These are phyloP conservation scores for Backusella morwellensis DNA, from an alignment of 192 early-diverging fungal genomes.

Conservation along the genomic window DNA sequence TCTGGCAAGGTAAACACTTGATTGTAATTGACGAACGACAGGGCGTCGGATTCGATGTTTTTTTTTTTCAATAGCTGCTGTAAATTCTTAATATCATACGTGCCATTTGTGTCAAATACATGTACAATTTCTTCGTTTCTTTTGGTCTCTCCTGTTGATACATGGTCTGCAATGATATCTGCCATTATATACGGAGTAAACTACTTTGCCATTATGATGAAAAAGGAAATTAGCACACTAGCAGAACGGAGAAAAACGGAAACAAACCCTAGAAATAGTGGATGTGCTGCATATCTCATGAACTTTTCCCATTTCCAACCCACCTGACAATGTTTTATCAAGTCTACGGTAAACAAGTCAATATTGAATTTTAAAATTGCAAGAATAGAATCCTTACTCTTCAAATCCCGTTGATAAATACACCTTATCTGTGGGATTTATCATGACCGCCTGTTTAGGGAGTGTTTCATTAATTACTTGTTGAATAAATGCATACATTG, in stretches of 20 bases:
- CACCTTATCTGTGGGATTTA: not conserved
- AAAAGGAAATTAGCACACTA: not conserved
- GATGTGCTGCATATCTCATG: not conserved
- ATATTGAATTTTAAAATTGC: no score
- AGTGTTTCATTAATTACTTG: constrained; percentile 5
- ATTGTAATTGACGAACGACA: not conserved
- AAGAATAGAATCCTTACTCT: not conserved
- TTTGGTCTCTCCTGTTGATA: not conserved
- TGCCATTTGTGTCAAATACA: not conserved
- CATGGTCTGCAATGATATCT: not conserved
- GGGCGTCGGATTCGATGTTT: not conserved
- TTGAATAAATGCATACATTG: not conserved
- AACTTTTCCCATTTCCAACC: not conserved
- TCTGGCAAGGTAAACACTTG: not conserved
- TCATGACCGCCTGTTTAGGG: not conserved
- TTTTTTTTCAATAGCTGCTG: not conserved
- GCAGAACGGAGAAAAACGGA: not conserved
- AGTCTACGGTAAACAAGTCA: not conserved
- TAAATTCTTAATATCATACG: not conserved
- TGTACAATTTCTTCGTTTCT: not conserved
- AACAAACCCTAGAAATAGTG: not conserved
- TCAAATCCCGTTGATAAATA: not conserved
- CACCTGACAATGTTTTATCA: not conserved
- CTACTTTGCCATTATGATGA: not conserved
- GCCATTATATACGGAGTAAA: not conserved